phyloP scores from a whole-genome alignment of 2,329 filamentous ascomycete genomes.

The Ceratocystis eucalypticola region DNA sequence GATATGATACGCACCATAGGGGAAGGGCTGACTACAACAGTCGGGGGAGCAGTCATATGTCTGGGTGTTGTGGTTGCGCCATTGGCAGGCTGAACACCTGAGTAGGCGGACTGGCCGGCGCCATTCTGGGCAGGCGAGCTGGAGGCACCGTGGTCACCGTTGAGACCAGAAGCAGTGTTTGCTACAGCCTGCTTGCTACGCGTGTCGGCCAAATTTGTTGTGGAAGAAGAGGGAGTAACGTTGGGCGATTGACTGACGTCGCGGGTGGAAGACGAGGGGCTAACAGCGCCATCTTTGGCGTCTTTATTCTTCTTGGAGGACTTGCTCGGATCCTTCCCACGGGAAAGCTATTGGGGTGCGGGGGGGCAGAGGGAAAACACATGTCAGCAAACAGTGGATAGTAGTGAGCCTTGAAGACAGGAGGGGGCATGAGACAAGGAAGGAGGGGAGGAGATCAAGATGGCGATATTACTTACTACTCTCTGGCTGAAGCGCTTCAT shows the following conservation, averaged over 20 bases:
- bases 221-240: slow-evolving; percentile 75
- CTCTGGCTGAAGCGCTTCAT: slow-evolving; percentile 98
- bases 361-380: neutral
- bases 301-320: slow-evolving; percentile 65
- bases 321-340: slow-evolving; percentile 77
- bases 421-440: neutral
- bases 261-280: slow-evolving; percentile 51
- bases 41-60: slow-evolving; percentile 57
- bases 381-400: neutral
- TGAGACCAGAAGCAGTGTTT: slow-evolving; percentile 4
- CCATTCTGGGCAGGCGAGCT: slow-evolving; percentile 29
- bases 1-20: slow-evolving; percentile 53
- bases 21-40: slow-evolving; percentile 88
- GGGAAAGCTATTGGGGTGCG: slow-evolving; percentile 57
- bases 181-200: slow-evolving; percentile 55
- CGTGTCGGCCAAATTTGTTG: slow-evolving; percentile 70
- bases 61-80: slow-evolving; percentile 49
- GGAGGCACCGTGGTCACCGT: slow-evolving; percentile 23
- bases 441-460: neutral
- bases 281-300: slow-evolving; percentile 62
- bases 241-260: slow-evolving; percentile 48
- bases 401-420: neutral
- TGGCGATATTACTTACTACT: slow-evolving; percentile 56
- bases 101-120: slow-evolving; percentile 22
- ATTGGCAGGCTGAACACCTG: slow-evolving; percentile 28